phyloP scores from a whole-genome alignment of 148 eudicot species.

The Nepenthes mirabilis region DNA sequence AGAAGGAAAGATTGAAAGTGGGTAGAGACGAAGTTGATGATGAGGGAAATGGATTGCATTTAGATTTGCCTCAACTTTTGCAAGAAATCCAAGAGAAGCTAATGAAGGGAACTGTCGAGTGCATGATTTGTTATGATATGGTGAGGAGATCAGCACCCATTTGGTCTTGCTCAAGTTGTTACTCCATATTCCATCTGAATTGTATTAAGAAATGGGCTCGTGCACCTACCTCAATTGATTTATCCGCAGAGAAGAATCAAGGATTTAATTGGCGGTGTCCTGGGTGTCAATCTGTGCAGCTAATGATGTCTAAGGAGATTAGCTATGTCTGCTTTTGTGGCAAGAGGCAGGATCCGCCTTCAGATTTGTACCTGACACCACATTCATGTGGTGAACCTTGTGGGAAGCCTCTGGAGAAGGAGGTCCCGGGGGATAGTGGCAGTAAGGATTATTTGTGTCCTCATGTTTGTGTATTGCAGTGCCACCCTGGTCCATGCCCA shows the following conservation, averaged over 20 bases:
- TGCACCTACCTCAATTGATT: constrained; percentile 80
- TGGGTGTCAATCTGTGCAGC: constrained; percentile 88
- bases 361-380: constrained; percentile 85
- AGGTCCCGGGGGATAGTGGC: constrained; percentile 24
- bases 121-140: constrained; percentile 99
- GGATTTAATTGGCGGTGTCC: constrained; percentile 97
- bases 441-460: constrained; percentile 64
- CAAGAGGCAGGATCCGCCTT: constrained; percentile 82
- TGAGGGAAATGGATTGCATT: constrained; percentile 17
- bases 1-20: constrained; percentile 16
- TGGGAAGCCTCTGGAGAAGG: constrained; percentile 79
- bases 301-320: constrained; percentile 56
- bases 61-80: constrained; percentile 60
- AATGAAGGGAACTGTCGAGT: constrained; percentile 64
- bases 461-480: constrained; percentile 84
- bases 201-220: constrained; percentile 96
- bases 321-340: constrained; percentile 88
- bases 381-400: constrained; percentile 96
- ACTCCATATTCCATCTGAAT: constrained; percentile 70
- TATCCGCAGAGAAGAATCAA: constrained; percentile 66
- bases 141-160: constrained; percentile 76
- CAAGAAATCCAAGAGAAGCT: constrained; percentile 95
- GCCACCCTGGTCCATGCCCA: constrained; percentile 95
- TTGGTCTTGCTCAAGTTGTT: constrained; percentile 91
- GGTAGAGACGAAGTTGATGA: constrained; percentile 3